phyloP scores from a whole-genome alignment of 164 flowering plant genomes.

The Tetrastigma voinierianum region DNA sequence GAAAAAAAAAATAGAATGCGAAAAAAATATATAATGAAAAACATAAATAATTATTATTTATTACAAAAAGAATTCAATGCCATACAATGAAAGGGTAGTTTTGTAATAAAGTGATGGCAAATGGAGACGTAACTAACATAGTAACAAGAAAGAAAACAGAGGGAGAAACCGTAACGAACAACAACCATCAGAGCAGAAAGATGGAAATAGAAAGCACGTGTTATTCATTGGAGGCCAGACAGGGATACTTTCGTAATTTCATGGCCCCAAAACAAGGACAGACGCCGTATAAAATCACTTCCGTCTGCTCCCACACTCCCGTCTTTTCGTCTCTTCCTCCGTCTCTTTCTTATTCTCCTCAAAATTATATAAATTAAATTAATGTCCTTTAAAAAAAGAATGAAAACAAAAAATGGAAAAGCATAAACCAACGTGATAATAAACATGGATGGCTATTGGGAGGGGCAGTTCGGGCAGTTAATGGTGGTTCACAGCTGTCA shows the following conservation, averaged over 20 bases:
- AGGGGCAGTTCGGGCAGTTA: constrained; percentile 21
- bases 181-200: not conserved
- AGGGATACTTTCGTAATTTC: constrained; percentile 7
- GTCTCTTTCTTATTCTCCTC: not conserved
- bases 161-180: not conserved
- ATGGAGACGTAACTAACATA: not conserved
- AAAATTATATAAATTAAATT: not conserved
- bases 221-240: constrained; percentile 9
- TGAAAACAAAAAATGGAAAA: not conserved
- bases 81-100: too few relatives aligned
- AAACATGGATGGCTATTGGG: constrained; percentile 1
- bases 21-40: too few relatives aligned
- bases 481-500: constrained; percentile 13
- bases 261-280: not conserved
- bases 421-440: too few relatives aligned
- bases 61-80: too few relatives aligned
- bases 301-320: not conserved
- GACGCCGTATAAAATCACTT: not conserved
- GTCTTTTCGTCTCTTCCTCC: not conserved
- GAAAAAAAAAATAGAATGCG: too few relatives aligned
- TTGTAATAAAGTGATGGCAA: too few relatives aligned
- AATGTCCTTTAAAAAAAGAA: not conserved
- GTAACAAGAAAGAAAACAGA: not conserved
- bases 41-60: too few relatives aligned
- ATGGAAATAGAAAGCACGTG: constrained; percentile 8